phyloP scores from a whole-genome alignment of 257 asterid species.

The Plantago elongata region DNA sequence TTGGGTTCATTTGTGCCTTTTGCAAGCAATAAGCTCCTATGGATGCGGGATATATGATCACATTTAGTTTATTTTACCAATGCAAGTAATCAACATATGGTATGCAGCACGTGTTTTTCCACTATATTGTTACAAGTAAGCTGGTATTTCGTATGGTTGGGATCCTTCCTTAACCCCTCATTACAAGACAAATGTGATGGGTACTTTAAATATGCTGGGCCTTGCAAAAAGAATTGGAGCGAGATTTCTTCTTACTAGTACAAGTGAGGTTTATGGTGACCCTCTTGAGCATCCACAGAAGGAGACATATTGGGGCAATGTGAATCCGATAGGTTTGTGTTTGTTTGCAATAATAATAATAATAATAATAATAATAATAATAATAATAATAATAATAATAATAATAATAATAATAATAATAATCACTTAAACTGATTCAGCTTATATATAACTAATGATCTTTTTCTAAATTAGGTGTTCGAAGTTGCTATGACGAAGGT shows the following conservation, averaged over 20 bases:
- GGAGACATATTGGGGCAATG: constrained; percentile 98
- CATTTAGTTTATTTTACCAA: background rate
- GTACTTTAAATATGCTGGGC: constrained; percentile 95
- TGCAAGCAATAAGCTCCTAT: background rate
- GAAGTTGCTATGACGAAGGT: constrained; percentile 98
- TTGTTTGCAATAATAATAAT: background rate
- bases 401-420: too few species aligned
- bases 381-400: too few species aligned
- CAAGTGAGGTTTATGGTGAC: constrained; percentile 97
- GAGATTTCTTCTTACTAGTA: constrained; percentile 82
- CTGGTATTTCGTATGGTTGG: constrained; percentile 24
- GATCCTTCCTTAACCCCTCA: constrained; percentile 65
- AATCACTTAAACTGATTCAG: constrained; percentile 7
- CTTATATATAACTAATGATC: background rate
- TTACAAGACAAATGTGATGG: constrained; percentile 97
- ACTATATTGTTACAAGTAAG: constrained; percentile 5
- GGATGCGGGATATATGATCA: background rate
- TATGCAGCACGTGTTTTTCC: background rate
- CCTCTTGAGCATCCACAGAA: constrained; percentile 99
- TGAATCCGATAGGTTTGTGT: constrained; percentile 79
- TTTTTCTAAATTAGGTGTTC: constrained; percentile 43
- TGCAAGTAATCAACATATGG: background rate
- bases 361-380: too few species aligned
- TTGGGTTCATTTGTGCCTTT: background rate
- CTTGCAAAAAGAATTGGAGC: constrained; percentile 95